Conservation (phyloP, 257 asterid species). For the Gentiana dahurica region DNA sequence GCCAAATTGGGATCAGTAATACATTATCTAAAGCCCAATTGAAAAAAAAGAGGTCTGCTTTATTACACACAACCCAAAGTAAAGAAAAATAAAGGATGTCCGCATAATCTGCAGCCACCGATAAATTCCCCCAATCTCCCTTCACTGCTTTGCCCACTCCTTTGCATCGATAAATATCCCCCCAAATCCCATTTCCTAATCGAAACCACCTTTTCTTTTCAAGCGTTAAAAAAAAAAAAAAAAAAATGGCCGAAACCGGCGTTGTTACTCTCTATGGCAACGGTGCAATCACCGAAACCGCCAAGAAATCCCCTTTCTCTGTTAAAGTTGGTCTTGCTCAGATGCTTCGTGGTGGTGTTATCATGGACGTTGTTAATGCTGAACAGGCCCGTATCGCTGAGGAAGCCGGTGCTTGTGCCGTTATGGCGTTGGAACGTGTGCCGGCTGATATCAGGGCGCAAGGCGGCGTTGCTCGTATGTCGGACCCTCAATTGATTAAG, state of each 20-base stretch:
- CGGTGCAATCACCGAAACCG: conserved; percentile 71
- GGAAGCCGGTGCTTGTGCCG: conserved; percentile 91
- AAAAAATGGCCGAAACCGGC: conserved; percentile 63
- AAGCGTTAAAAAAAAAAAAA: not conserved
- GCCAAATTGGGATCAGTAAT: no score
- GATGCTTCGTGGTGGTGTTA: conserved; percentile 92
- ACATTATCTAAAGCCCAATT: no score
- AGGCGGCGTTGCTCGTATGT: conserved; percentile 89
- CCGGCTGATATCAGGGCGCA: conserved; percentile 84
- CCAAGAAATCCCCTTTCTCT: conserved; percentile 73
- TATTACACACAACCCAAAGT: not conserved
- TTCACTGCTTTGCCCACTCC: conserved; percentile 5
- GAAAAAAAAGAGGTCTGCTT: not conserved
- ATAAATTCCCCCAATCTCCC: not conserved
- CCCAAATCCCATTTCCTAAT: no score
- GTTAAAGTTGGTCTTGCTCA: conserved; percentile 86
- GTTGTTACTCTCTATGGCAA: conserved; percentile 78
- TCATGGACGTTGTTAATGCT: conserved; percentile 76
- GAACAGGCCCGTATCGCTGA: conserved; percentile 88
- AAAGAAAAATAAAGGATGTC: conserved; percentile 8
- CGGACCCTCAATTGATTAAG: conserved; percentile 73
- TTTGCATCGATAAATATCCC: no score
- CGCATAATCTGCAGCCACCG: conserved; percentile 14
- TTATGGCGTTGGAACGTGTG: conserved; percentile 85
- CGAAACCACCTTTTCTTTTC: no score